Base-by-base conservation (phyloP, 108 stramenopile genomes). In the Discostella pseudostelligera region DNA sequence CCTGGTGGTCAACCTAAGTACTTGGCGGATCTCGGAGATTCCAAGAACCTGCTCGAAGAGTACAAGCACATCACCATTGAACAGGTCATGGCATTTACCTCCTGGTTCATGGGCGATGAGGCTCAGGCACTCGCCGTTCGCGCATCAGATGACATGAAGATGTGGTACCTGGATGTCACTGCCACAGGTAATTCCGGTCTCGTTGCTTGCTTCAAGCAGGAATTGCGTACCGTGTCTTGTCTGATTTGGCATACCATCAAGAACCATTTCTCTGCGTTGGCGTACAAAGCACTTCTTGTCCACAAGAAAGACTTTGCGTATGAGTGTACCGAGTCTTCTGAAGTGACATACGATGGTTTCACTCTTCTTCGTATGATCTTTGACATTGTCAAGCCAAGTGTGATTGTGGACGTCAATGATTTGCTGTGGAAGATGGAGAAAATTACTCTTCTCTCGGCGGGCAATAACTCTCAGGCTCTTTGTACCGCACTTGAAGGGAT, bases 401-500 rank as follows among this genome's bases (percentile, higher is more conserved):
- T 54, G 1, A 36, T 65, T 9, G 35, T 65, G 11, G 64, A 65
- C 40, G 26, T 53, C 22, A 48, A 49, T 26, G 51, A 54, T 19
- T 13, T 40, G 16, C 46, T 54, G 51, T 7, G 42, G 3, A 36
- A 39, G 24, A 20, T 65, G 2, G 16, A 12, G 13, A 22, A 32
- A 13, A 4, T 54, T 3, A 42, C 50, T 10, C 7, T 54, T 8
- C 16, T 36, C 16, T 19, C 50, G 21, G n/a, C 24, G 8, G 39
- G 24, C 17, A 53, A 65, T 12, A 54, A 65, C 42, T 29, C 54
- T 12, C 19, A 22, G 4, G 32, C 26, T 7, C 39, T 53, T 21
- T 39, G 17, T 3, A 36, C 35, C 2, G 16, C 5, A 10, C 47
- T 65, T 39, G 64, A 65, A 22, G 32, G 17, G 19, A 4, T 40